Base-by-base conservation (phyloP, 768 basidiomycete genomes). In the Megacollybia marginata region DNA sequence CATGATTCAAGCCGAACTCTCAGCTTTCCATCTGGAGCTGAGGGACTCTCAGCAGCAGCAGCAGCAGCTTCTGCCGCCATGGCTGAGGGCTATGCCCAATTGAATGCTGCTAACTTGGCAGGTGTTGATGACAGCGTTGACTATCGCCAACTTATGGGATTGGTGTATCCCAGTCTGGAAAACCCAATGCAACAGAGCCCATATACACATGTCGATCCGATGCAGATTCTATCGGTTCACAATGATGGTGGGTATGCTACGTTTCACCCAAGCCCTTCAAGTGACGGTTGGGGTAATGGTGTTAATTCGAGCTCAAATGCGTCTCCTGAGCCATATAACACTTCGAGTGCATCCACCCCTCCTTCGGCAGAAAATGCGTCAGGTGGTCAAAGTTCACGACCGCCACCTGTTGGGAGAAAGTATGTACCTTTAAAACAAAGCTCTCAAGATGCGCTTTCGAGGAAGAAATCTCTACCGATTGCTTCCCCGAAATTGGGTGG, bases 191-290 rank as follows among this genome's bases (percentile, higher is more conserved):
- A 32, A n/a, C 73, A 76, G 54, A 66, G 68, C 43, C 76, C 79
- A 7, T 88, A 78, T 66, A 88, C 87, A 33, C 85, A 88, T 65
- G 88, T 97, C 52, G 91, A 97, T 69, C 94, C 94, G 8, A 86
- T 87, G n/a, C 91, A 95, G 67, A 88, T 95, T 78, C 62, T 76
- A 44, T 58, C 66, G 23, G 61, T 55, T 46, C 61, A 60, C 16
- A 43, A 55, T 50, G 62, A 65, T 40, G 69, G 71, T 52, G 63
- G 70, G 10, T 74, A 74, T 59, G 66, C 73, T 40, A 71, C 70
- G 54, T 80, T 80, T 68, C 86, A 84, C 59, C 70, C 82, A 42
- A 91, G 85, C 63, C 88, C 90, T 6, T 85, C 85, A 13, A 90
- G 88, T 62, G 88, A 90, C 62, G 84, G 79, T 8, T 90, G 87